phyloP scores from a whole-genome alignment of 495 filamentous ascomycete species.

The Chaetomidium leptoderma region DNA sequence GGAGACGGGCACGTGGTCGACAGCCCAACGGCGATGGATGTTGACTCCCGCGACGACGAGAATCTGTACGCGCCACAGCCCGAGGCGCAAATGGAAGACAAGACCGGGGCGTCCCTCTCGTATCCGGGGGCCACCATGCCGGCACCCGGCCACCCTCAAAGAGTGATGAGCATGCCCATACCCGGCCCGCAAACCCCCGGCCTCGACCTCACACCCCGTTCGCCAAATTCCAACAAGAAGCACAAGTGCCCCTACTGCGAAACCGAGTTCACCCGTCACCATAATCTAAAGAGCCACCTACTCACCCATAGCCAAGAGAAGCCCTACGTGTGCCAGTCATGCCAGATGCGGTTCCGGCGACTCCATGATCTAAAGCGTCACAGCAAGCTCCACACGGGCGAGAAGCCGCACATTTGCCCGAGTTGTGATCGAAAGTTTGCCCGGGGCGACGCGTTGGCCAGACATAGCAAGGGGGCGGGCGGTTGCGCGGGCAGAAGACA shows the following conservation, averaged over 20 bases:
- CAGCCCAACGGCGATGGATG: conserved; percentile 43
- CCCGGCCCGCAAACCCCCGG: conserved; percentile 53
- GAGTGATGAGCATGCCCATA: conserved; percentile 73
- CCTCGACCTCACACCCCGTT: conserved; percentile 34
- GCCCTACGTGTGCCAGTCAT: conserved; percentile 86
- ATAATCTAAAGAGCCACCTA: conserved; percentile 98
- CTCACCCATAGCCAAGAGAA: conserved; percentile 99
- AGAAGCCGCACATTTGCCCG: conserved; percentile 88
- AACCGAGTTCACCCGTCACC: conserved; percentile 94
- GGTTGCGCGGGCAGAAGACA: conserved; percentile 87
- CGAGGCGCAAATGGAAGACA: conserved; percentile 47
- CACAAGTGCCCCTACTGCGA: conserved; percentile 95
- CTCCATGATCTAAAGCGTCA: conserved; percentile 96
- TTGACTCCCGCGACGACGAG: conserved; percentile 37
- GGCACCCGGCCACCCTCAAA: conserved; percentile 46
- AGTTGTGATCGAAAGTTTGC: conserved; percentile 94
- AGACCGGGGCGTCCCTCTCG: conserved; percentile 40
- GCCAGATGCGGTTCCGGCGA: conserved; percentile 82
- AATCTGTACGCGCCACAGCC: conserved; percentile 38
- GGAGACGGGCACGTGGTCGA: conserved; percentile 36
- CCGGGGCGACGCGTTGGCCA: conserved; percentile 86
- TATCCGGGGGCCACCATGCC: conserved; percentile 46
- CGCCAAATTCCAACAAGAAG: conserved; percentile 72
- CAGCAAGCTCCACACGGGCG: conserved; percentile 92
- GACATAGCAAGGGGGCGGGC: conserved; percentile 93